phyloP scores from a whole-genome alignment of 192 early-diverging fungal genomes.

The Coemansia asiatica region DNA sequence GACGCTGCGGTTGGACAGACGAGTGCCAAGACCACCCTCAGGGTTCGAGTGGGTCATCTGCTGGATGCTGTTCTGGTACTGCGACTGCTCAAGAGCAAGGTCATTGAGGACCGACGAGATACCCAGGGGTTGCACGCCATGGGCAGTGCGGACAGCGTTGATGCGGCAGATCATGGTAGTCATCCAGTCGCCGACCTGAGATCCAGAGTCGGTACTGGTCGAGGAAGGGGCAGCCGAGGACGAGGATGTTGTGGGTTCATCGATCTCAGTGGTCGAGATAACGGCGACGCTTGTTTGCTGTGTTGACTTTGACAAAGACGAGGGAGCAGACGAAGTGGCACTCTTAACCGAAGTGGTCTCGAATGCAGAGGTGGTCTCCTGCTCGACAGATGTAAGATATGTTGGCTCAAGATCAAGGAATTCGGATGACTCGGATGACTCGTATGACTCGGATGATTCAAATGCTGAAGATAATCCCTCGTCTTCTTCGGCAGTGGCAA shows the following conservation, averaged over 20 bases:
- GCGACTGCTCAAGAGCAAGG: conserved; percentile 46
- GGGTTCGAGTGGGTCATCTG: conserved; percentile 55
- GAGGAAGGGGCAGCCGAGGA: conserved; percentile 10
- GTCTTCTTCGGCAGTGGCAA: conserved; percentile 13
- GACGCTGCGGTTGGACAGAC: conserved; percentile 27
- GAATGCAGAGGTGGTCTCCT: neutral
- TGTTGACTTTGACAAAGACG: neutral
- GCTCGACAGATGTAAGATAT: neutral
- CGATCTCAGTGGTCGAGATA: conserved; percentile 1
- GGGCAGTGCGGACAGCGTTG: conserved; percentile 36
- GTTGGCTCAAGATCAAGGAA: neutral
- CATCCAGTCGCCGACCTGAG: conserved; percentile 23
- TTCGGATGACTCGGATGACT: conserved; percentile 1
- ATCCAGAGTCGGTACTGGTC: conserved; percentile 14
- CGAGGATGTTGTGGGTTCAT: conserved; percentile 1
- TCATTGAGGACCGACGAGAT: conserved; percentile 27
- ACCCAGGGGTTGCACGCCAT: conserved; percentile 30
- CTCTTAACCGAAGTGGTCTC: neutral
- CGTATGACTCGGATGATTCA: neutral
- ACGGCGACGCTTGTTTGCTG: neutral
- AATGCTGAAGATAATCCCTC: conserved; percentile 1
- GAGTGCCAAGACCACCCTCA: conserved; percentile 38
- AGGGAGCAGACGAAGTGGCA: neutral
- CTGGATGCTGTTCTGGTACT: conserved; percentile 45
- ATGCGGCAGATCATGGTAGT: conserved; percentile 47